Conservation (phyloP, 805 yeast species). For the Spathaspora boniae region DNA sequence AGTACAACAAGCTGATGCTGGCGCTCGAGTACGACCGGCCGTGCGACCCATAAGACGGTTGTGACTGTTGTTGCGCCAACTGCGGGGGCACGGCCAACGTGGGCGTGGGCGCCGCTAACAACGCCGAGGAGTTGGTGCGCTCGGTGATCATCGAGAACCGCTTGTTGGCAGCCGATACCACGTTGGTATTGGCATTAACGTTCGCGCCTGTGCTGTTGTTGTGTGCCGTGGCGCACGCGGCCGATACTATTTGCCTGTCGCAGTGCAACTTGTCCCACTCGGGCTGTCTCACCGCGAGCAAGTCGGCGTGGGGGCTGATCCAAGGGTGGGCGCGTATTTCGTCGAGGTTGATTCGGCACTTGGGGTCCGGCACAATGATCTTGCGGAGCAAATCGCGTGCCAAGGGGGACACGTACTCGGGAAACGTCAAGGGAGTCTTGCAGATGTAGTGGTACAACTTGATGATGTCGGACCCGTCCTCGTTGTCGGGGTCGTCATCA, state of each 20-base stretch:
- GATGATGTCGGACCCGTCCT: constrained; percentile 92
- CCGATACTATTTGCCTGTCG: constrained; percentile 21
- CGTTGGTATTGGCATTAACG: constrained; percentile 5
- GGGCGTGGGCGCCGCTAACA: constrained; percentile 20
- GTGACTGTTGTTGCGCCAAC: constrained; percentile 4
- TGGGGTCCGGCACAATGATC: constrained; percentile 83
- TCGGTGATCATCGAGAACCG: constrained; percentile 45
- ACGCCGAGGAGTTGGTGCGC: constrained; percentile 33
- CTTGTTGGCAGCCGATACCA: constrained; percentile 27
- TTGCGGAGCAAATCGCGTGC: constrained; percentile 88
- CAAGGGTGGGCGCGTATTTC: constrained; percentile 81
- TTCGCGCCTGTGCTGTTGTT: no score
- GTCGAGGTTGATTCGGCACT: constrained; percentile 61
- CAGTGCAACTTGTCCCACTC: constrained; percentile 77
- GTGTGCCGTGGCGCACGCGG: constrained; percentile 1
- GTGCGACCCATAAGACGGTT: constrained; percentile 13
- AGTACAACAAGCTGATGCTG: constrained; percentile 35
- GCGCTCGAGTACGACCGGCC: constrained; percentile 35
- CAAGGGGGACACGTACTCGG: constrained; percentile 85
- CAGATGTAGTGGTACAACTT: constrained; percentile 89
- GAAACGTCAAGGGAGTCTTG: constrained; percentile 87
- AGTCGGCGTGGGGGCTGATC: constrained; percentile 80
- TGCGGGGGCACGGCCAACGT: constrained; percentile 3
- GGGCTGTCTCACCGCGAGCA: constrained; percentile 76
- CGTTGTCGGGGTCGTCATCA: constrained; percentile 96